Evolutionary conservation across 768 basidiomycete genomes (phyloP), one percentile per base, ranked within the genome.

Genomic region (Pisolithus microcarpus): DNA sequence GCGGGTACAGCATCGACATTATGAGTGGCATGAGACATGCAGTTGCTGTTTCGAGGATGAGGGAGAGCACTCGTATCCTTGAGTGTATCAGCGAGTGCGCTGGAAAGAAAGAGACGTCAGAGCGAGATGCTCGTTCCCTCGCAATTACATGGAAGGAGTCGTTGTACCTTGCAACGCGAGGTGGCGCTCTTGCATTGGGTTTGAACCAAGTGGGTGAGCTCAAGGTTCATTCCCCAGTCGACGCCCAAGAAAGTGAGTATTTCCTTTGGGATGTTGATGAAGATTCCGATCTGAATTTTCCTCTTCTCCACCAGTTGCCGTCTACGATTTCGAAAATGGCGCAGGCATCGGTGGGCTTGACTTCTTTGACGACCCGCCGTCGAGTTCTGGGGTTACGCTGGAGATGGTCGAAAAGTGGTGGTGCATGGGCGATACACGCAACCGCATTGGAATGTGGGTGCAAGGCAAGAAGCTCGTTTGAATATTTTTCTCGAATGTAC

Each of bases 361-460:
- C 61, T 84, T 89, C 58, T 83, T 91, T 57, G 82, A 79, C 48
- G 54, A 58, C 44, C 49, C 56, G 49, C 6, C 48, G 30, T 34
- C 49, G 53, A 10, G 16, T n/a, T 36, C 46, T 51, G 49, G 45
- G 28, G 48, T 76, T 48, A 67, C 67, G 7, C 60, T 71, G 39
- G 85, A 84, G 46, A 70, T 79, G 67, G 56, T 93, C 21, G 92
- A 94, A 66, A 89, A 85, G 61, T 93, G 92, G 92, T 94, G 90
- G 89, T 88, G 87, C 58, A 62, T 86, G 38, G 91, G 91, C 0
- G 83, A 88, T 60, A 60, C 60, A 5, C 73, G 76, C 46, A 93
- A 93, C 66, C 76, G 88, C 18, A 59, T 52, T 2, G 72, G 67
- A 3, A 74, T 91, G 65, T 95, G 89, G 87, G 75, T 93, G 3